Percentiles rank a stretch among this genome's conserved stretches.
These are phyloP conservation scores for Sanghuangporus sanghuang DNA, from an alignment of 1,284 basidiomycete genomes.

Conservation along the genomic window DNA sequence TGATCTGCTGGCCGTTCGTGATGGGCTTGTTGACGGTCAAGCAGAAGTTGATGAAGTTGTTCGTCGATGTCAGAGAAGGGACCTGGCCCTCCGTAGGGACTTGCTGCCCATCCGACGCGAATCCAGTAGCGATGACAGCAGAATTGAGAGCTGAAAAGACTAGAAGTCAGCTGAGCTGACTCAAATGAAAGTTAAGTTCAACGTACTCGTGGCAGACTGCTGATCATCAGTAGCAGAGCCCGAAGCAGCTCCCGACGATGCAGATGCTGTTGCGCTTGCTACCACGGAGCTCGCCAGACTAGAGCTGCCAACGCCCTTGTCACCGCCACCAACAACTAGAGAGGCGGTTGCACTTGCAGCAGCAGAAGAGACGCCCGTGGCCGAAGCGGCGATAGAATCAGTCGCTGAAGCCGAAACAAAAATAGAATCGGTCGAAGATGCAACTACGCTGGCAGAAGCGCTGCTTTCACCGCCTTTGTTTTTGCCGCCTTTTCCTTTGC, in stretches of 20 bases:
- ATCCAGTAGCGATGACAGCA: conserved; percentile 36
- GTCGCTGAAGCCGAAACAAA: neutral
- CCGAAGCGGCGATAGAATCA: neutral
- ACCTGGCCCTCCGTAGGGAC: conserved; percentile 40
- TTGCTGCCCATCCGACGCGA: conserved; percentile 39
- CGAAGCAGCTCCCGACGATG: neutral
- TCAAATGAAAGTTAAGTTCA: neutral
- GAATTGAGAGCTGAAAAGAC: conserved; percentile 33
- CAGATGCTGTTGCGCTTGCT: neutral
- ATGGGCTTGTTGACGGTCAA: conserved; percentile 27
- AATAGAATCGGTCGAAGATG: neutral
- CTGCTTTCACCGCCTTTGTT: neutral
- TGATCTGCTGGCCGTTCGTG: conserved; percentile 41
- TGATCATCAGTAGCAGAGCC: neutral
- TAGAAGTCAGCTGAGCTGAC: neutral
- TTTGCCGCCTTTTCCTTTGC: neutral
- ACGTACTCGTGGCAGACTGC: conserved; percentile 8
- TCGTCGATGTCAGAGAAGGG: conserved; percentile 42
- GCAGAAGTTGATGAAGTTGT: conserved; percentile 54
- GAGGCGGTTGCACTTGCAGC: conserved; percentile 1
- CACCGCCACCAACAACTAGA: neutral
- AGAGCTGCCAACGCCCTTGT: neutral
- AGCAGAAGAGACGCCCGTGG: conserved; percentile 28
- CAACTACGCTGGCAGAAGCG: neutral
- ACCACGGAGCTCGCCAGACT: neutral